These are phyloP conservation scores for Paraphaeosphaeria minitans DNA, from an alignment of 2,329 filamentous ascomycete species.

Conservation along the genomic window DNA sequence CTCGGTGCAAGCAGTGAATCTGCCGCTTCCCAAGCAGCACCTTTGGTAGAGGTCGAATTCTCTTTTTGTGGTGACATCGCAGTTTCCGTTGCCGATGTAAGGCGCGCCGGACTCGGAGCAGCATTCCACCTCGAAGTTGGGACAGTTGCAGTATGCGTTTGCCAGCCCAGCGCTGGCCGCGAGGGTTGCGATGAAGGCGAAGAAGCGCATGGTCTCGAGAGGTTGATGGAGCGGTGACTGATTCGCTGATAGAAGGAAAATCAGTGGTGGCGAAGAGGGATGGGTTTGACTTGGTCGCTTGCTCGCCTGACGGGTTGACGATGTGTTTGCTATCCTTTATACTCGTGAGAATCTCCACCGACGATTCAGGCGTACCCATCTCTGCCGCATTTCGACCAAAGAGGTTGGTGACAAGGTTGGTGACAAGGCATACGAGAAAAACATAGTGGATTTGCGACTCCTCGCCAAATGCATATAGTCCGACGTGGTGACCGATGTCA, in stretches of 20 bases:
- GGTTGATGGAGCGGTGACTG: background rate
- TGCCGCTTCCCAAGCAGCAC: background rate
- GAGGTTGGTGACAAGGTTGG: too few species aligned
- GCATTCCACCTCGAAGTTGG: background rate
- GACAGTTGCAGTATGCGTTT: background rate
- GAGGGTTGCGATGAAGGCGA: slow-evolving; percentile 1
- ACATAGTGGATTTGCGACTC: background rate
- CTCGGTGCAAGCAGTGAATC: background rate
- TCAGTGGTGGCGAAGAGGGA: background rate
- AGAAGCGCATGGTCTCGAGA: slow-evolving; percentile 2
- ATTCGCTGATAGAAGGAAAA: background rate
- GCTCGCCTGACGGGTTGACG: background rate
- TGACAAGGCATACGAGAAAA: background rate
- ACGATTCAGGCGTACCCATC: background rate
- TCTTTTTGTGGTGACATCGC: background rate
- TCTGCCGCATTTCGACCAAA: background rate
- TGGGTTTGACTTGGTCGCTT: background rate
- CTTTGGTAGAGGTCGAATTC: background rate
- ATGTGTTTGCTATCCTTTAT: background rate
- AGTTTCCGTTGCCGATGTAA: background rate
- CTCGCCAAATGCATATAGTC: background rate
- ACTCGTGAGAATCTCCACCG: background rate
- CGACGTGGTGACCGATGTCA: background rate
- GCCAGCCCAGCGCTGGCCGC: background rate
- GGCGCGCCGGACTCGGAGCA: background rate